Base-by-base conservation (phyloP, 176 grass and related monocot genomes). In the Poa pratensis region DNA sequence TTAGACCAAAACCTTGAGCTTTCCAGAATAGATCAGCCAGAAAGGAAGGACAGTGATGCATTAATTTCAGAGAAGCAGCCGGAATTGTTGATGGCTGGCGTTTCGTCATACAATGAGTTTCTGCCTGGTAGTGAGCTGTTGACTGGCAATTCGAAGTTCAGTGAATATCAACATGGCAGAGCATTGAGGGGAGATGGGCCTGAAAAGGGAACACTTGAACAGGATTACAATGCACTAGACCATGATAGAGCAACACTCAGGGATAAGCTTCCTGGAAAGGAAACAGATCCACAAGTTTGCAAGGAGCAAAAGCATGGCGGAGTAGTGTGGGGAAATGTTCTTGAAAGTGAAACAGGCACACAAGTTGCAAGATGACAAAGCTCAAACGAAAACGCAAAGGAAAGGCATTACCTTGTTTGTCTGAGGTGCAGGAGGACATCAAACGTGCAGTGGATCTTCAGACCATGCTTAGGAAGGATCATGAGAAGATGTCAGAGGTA, bases 401-500 rank as follows among this genome's bases (percentile, higher is more conserved):
- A 19, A 69, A 76, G 8, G 11, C 3, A 7, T 48, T 52, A 14
- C 32, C 19, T 58, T 43, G 70, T 68, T 59, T 72, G 5, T 51
- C 66, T 2, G 86, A 87, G 50, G 86, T 82, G 71, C 86, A 87
- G 39, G 61, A 77, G 57, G 86, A 87, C 72, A 87, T 87, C 43
- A 82, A 77, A 60, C 39, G 40, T 50, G 62, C 62, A 7, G 5
- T 77, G 80, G 72, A 69, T 76, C 79, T 82, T 55, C 86, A 77
- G 72, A 77, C 34, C 72, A 87, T 82, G 86, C 86, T 82, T 76
- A 81, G 35, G 37, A 77, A 82, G 3, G 86, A 77, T 69, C 79
- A 62, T 5, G 61, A 87, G 72, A 82, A 82, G 14, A 82, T 87
- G 79, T 87, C 72, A 46, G 86, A 69, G 72, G 79, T 87, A n/a